Evolutionary conservation across 2,329 filamentous ascomycete genomes (phyloP).

Genomic region (Penicillium brasilianum): DNA sequence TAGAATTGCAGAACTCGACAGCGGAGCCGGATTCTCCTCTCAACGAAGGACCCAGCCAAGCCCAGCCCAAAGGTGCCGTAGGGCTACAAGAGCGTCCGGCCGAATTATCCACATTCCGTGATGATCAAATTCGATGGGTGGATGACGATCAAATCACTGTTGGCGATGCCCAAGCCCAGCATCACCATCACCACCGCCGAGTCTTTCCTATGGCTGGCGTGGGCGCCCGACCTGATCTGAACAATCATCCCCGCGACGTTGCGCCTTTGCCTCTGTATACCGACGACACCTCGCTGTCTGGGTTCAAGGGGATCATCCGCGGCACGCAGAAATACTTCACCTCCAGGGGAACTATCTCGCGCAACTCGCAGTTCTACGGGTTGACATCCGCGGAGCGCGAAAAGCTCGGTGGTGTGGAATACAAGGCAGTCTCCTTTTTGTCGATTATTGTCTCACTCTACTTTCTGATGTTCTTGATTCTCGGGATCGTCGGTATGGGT

Average conservation of each 20-base stretch:
- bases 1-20: conserved; percentile 14
- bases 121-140: conserved; percentile 32
- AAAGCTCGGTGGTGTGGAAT: conserved; percentile 51
- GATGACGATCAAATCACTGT: conserved; percentile 40
- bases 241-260: conserved; percentile 41
- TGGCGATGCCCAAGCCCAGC: conserved; percentile 22
- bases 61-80: conserved; percentile 6
- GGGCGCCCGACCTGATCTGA: conserved; percentile 41
- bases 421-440: conserved; percentile 45
- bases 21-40: neutral
- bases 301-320: conserved; percentile 32
- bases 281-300: conserved; percentile 26
- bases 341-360: conserved; percentile 43
- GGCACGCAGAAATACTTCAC: conserved; percentile 39
- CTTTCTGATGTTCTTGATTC: conserved; percentile 52
- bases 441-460: conserved; percentile 51
- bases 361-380: conserved; percentile 58
- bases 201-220: conserved; percentile 44
- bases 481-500: conserved; percentile 54
- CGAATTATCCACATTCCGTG: conserved; percentile 5
- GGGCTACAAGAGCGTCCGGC: conserved; percentile 8
- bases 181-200: conserved; percentile 34
- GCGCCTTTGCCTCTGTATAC: conserved; percentile 27
- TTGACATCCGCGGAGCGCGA: conserved; percentile 51
- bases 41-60: conserved; percentile 4